These are phyloP conservation scores for Hansenula lynferdii DNA, from an alignment of 1,139 yeast species.

Conservation along the genomic window DNA sequence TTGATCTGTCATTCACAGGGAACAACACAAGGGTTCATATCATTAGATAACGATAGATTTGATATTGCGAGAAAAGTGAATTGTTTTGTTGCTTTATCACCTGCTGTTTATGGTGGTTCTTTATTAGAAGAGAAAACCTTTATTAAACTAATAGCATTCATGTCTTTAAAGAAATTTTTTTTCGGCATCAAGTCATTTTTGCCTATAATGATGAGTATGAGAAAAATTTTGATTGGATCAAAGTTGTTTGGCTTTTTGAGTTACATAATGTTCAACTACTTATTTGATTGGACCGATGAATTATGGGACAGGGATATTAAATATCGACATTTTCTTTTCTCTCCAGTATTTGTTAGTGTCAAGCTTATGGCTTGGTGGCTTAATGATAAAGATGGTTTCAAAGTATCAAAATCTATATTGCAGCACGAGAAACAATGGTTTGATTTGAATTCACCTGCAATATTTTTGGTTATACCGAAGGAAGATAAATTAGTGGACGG, in stretches of 20 bases:
- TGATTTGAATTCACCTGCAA: constrained; percentile 40
- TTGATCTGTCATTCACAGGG: constrained; percentile 91
- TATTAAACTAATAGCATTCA: constrained; percentile 32
- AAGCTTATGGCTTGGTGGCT: constrained; percentile 93
- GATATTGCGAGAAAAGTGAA: constrained; percentile 46
- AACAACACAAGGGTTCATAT: constrained; percentile 75
- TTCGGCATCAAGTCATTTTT: constrained; percentile 62
- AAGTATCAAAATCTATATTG: constrained; percentile 50
- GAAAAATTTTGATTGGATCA: constrained; percentile 41
- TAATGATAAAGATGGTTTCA: constrained; percentile 45
- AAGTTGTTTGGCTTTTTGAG: constrained; percentile 56
- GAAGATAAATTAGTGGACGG: constrained; percentile 68
- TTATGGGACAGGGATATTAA: constrained; percentile 71
- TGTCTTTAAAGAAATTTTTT: constrained; percentile 36
- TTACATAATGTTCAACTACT: constrained; percentile 74
- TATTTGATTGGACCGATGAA: constrained; percentile 81
- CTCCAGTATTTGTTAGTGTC: constrained; percentile 80
- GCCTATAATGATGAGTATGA: constrained; percentile 49
- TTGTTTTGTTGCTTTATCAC: constrained; percentile 74
- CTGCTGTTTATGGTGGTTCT: constrained; percentile 86
- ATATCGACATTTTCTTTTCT: constrained; percentile 72
- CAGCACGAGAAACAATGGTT: constrained; percentile 55
- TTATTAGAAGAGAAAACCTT: constrained; percentile 54
- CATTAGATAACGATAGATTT: constrained; percentile 44
- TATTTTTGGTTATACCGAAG: constrained; percentile 58